Evolutionary conservation across 208 protist genomes (phyloP).

Genomic region (Crithidia sp.): DNA sequence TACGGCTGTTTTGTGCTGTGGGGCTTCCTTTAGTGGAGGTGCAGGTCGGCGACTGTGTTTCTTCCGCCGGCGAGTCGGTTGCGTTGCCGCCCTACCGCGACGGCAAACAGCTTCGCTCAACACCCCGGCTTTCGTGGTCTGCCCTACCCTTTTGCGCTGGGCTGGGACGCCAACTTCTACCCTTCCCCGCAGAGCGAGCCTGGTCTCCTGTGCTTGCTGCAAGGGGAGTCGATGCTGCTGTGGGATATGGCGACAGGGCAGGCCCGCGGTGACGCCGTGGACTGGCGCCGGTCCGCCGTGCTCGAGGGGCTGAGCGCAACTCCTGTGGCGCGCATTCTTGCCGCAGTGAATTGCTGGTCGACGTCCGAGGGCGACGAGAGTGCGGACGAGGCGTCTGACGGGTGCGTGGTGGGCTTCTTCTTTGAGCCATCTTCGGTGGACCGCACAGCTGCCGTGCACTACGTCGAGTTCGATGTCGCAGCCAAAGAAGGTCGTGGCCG

Average conservation of each 20-base stretch:
- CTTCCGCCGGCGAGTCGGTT: slow-evolving; percentile 15
- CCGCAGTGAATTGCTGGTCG: slow-evolving; percentile 32
- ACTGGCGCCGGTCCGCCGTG: slow-evolving; percentile 13
- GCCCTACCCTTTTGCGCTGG: slow-evolving; percentile 59
- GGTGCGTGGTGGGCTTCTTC: slow-evolving; percentile 17
- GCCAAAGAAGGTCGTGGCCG: neutral
- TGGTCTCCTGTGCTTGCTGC: slow-evolving; percentile 50
- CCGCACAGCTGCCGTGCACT: slow-evolving; percentile 4
- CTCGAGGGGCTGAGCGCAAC: slow-evolving; percentile 39
- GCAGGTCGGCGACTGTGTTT: slow-evolving; percentile 29
- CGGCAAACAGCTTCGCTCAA: slow-evolving; percentile 12
- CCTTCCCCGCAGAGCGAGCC: slow-evolving; percentile 30
- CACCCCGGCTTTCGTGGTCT: slow-evolving; percentile 54
- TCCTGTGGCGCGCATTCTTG: slow-evolving; percentile 29
- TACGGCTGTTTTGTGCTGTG: slow-evolving; percentile 53
- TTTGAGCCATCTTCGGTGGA: slow-evolving; percentile 15
- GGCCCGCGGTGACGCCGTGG: slow-evolving; percentile 11
- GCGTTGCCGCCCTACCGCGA: slow-evolving; percentile 11
- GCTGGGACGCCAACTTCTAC: slow-evolving; percentile 76
- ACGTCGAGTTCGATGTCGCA: slow-evolving; percentile 27
- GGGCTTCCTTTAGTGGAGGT: slow-evolving; percentile 56
- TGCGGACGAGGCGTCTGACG: neutral
- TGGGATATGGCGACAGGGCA: slow-evolving; percentile 55
- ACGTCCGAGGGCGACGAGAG: neutral
- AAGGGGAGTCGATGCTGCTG: slow-evolving; percentile 46